phyloP scores from a whole-genome alignment of 225 moss, liverwort and hornwort species.

The Climacium dendroides region DNA sequence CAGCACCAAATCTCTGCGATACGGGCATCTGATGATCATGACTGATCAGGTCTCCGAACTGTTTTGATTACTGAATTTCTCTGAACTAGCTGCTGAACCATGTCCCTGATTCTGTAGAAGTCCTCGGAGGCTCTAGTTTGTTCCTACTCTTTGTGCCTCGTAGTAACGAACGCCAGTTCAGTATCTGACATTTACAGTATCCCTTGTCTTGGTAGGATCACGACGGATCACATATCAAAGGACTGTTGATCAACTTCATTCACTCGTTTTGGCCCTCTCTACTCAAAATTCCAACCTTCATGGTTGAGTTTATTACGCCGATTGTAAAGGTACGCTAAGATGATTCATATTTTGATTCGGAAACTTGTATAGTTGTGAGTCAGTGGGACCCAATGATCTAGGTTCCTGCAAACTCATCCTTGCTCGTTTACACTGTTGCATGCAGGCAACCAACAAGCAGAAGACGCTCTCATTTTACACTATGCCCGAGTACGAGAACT shows the following conservation, averaged over 20 bases:
- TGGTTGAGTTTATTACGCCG: constrained; percentile 94
- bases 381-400: background rate
- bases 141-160: background rate
- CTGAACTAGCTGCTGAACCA: too few relatives aligned
- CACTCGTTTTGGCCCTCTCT: constrained; percentile 98
- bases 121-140: background rate
- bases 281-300: constrained; percentile 63
- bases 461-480: constrained; percentile 79
- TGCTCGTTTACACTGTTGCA: background rate
- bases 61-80: too few relatives aligned
- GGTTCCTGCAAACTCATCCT: background rate
- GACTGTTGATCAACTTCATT: constrained; percentile 89
- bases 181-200: background rate
- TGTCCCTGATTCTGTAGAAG: background rate
- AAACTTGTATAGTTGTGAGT: background rate
- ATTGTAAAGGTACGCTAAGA: constrained; percentile 67
- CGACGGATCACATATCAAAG: constrained; percentile 97
- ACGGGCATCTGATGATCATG: constrained; percentile 99
- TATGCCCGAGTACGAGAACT: constrained; percentile 86
- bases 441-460: constrained; percentile 64
- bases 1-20: constrained; percentile 66
- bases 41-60: constrained; percentile 67
- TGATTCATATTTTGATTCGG: background rate
- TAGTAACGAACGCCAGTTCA: background rate
- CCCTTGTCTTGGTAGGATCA: constrained; percentile 50